Evolutionary conservation across 345 rosid species (phyloP).

Genomic region (Dipteronia sinensis): DNA sequence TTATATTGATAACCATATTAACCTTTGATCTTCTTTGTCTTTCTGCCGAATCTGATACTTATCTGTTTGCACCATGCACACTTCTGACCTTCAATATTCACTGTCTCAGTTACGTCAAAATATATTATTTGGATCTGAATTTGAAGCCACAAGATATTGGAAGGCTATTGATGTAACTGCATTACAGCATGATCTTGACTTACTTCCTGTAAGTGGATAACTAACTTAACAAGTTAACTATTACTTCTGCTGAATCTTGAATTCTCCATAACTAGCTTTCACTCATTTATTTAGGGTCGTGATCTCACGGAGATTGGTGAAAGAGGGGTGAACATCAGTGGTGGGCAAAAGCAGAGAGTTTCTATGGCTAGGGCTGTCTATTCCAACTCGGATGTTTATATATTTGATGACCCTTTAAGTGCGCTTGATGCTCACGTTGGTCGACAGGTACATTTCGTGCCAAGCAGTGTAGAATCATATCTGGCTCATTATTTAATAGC

Average conservation of each 20-base stretch:
- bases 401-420: conserved; percentile 98
- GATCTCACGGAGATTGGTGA: conserved; percentile 98
- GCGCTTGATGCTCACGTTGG: conserved; percentile 96
- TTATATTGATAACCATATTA: not conserved
- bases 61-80: not conserved
- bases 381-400: conserved; percentile 84
- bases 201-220: conserved; percentile 76
- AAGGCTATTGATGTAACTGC: conserved; percentile 80
- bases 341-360: conserved; percentile 99
- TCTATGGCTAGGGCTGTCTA: conserved; percentile 99
- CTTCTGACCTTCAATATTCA: conserved; percentile 11
- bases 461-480: not conserved
- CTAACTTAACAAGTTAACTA: conserved; percentile 8
- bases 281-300: conserved; percentile 55
- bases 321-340: conserved; percentile 98
- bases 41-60: not conserved
- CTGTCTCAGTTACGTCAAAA: conserved; percentile 77
- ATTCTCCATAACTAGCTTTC: conserved; percentile 20
- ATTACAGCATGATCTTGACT: conserved; percentile 78
- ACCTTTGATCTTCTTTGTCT: conserved; percentile 9
- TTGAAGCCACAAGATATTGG: conserved; percentile 63
- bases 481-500: not conserved
- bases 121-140: conserved; percentile 80
- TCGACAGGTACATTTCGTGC: conserved; percentile 62
- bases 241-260: conserved; percentile 9